phyloP scores from a whole-genome alignment of 257 asterid species.

The Solanum rostratum region DNA sequence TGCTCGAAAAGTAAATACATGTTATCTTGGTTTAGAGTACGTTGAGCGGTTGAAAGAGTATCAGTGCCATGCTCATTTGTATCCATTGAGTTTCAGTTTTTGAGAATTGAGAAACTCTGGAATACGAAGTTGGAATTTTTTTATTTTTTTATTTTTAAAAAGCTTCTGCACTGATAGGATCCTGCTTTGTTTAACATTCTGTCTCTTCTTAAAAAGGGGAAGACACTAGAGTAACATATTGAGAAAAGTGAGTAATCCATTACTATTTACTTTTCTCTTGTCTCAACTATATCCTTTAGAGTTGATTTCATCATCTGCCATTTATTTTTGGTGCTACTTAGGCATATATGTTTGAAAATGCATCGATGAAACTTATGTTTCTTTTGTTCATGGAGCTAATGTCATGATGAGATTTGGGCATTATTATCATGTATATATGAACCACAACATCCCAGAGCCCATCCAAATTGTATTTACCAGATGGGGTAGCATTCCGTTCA shows the following conservation, averaged over 20 bases:
- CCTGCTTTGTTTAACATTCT: not conserved
- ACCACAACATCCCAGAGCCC: too few species aligned
- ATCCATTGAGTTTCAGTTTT: not conserved
- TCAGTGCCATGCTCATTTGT: not conserved
- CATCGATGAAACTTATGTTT: not conserved
- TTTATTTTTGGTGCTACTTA: not conserved
- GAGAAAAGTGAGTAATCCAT: not conserved
- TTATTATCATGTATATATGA: slow-evolving; percentile 37
- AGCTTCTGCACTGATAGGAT: not conserved
- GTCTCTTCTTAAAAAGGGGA: not conserved
- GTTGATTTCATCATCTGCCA: not conserved
- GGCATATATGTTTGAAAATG: not conserved
- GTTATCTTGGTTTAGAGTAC: not conserved
- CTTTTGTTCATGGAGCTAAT: too few species aligned
- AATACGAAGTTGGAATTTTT: not conserved
- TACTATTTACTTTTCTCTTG: not conserved
- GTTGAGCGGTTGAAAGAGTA: not conserved
- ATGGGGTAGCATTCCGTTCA: not conserved
- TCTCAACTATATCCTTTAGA: not conserved
- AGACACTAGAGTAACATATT: not conserved
- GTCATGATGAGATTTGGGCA: not conserved
- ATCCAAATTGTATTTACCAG: too few species aligned
- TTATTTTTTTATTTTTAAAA: not conserved
- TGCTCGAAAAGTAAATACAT: not conserved
- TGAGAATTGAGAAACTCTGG: not conserved